A percentile compares a stretch with the other conserved stretches of the same genome.
Evolutionary conservation across 305 asterid species (phyloP).

Genomic region (Fraxinus xanthoxyloides): DNA sequence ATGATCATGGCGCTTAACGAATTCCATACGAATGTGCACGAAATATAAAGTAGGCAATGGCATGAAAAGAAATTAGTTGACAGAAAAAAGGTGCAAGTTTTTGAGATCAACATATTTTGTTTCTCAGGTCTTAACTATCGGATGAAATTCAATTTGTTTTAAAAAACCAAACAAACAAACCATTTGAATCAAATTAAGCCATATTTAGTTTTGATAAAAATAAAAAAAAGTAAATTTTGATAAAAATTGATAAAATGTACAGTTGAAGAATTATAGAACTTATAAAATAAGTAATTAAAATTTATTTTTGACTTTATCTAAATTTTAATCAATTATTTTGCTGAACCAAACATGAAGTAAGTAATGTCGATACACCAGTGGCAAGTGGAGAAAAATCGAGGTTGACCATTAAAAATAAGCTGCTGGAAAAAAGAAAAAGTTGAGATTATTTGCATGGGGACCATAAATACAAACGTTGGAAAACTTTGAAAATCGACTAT

Average conservation of each 20-base stretch:
- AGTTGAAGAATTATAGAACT: neutral
- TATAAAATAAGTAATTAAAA: too few species aligned
- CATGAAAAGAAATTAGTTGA: neutral
- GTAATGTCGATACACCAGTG: neutral
- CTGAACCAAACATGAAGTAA: too few species aligned
- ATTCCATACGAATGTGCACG: neutral
- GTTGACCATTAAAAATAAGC: neutral
- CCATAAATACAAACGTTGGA: constrained; percentile 19
- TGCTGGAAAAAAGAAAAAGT: neutral
- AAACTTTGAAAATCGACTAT: constrained; percentile 17
- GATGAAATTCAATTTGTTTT: too few species aligned
- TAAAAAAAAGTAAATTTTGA: too few species aligned
- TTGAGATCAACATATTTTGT: neutral
- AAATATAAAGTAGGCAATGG: neutral
- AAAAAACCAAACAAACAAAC: too few species aligned
- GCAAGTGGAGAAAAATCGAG: neutral
- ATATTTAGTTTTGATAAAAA: neutral
- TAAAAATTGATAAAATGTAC: too few species aligned
- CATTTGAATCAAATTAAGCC: too few species aligned
- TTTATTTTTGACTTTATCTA: too few species aligned
- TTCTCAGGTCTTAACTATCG: neutral
- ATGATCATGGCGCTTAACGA: neutral
- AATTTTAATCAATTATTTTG: too few species aligned
- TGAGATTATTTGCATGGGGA: neutral
- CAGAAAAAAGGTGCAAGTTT: neutral